Base-by-base conservation (phyloP, 352 stramenopile species). In the Phytophthora crassamura region DNA sequence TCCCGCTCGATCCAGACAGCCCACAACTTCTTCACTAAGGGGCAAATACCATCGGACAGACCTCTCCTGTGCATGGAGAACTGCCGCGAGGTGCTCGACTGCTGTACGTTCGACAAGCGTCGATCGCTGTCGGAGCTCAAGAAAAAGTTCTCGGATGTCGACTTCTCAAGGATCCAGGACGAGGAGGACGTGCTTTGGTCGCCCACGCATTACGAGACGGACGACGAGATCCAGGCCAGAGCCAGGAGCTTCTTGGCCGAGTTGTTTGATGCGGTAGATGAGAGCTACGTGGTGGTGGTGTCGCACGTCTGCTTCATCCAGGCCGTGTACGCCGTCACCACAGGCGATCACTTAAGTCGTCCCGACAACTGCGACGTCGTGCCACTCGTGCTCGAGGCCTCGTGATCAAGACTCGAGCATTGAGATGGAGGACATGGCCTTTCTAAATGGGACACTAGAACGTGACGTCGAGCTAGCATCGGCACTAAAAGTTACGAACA, bases 241-340 rank as follows among this genome's bases (percentile, higher is more conserved):
- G 86, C 83, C 4, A 41, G 61, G 0, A 53, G 28, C 9, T 93
- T 91, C 51, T 49, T 93, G 18, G 16, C 65, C 0, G 71, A 88
- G 34, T 58, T 92, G 8, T 89, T 89, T 35, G 51, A 54, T 25
- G 74, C 82, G 9, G 62, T 89, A 20, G 78, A 72, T 0, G 78
- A 94, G 67, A 72, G 67, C 5, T 74, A 89, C 35, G 82, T 94
- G 12, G 83, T 85, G 0, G 77, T 94, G 16, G 79, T 82, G 46
- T 78, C 80, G 4, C 86, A 94, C 52, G 80, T 84, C 33, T 84
- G 80, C 16, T 91, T 94, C 67, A 94, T 94, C 49, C 72, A 83
- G 35, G 78, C 78, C 16, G 75, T 89, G 14, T 88, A 79, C 59
- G 77, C 81, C 12, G 69, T 91, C 12, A 60, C 59, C n/a, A 49